Conservation (phyloP, 2,329 filamentous ascomycete genomes). For the Penicillium sp. region DNA sequence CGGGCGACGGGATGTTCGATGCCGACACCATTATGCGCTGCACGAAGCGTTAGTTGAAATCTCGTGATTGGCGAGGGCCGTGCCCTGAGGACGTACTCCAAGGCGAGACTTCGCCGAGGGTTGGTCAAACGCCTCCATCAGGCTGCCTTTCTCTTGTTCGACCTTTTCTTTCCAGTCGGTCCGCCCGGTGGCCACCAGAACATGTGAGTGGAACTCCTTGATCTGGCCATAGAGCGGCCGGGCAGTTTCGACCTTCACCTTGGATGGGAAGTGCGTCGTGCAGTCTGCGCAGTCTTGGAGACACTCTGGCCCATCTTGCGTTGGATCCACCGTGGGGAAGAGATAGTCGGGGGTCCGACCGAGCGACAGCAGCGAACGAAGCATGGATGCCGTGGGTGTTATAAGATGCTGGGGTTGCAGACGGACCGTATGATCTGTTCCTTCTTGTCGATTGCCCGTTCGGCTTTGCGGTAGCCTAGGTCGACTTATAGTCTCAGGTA, state of each 20-base stretch:
- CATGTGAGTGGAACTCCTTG: slow-evolving; percentile 36
- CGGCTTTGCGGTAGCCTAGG: too few species aligned
- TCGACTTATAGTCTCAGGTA: too few species aligned
- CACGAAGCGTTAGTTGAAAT: slow-evolving; percentile 1
- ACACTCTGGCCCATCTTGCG: slow-evolving; percentile 36
- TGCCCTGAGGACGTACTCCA: slow-evolving; percentile 53
- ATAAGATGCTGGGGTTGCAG: too few species aligned
- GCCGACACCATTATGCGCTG: slow-evolving; percentile 39
- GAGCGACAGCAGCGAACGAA: slow-evolving; percentile 28
- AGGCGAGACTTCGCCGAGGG: slow-evolving; percentile 60
- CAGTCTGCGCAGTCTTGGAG: slow-evolving; percentile 38
- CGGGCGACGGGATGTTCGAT: slow-evolving; percentile 31
- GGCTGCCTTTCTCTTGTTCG: slow-evolving; percentile 44
- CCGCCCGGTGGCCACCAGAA: slow-evolving; percentile 40
- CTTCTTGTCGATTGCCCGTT: too few species aligned
- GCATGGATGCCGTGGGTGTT: too few species aligned
- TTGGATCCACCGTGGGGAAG: slow-evolving; percentile 37
- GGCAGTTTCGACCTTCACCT: slow-evolving; percentile 35
- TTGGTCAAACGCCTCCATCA: slow-evolving; percentile 49
- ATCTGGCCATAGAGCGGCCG: slow-evolving; percentile 37
- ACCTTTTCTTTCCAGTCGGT: slow-evolving; percentile 40
- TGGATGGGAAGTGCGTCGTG: slow-evolving; percentile 35
- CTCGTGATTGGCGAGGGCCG: not conserved
- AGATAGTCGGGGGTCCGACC: slow-evolving; percentile 31
- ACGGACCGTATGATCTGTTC: too few species aligned